Evolutionary conservation across 108 stramenopile species (phyloP), one percentile per base, ranked within the genome.

Genomic region (Cyclotella kingstonii): DNA sequence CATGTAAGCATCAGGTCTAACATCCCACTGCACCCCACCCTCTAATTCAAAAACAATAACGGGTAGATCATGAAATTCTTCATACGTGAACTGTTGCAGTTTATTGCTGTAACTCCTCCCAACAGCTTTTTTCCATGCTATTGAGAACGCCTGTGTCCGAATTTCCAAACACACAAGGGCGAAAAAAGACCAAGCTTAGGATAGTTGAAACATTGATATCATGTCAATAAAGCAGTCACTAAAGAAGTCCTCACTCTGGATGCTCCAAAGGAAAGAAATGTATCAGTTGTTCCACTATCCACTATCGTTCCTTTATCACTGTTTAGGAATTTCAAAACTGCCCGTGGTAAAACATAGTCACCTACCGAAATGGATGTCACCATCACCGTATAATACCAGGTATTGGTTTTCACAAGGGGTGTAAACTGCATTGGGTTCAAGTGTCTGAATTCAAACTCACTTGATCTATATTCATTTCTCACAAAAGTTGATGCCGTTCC

Each of bases 271-370:
- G 95, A 90, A 8, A 98, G 78, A 62, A 88, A 97, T 6, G 95
- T 94, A 75, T 98, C 98, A 10, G 98, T 98, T 4, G 98, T 98
- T 5, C 98, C 98, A 40, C 80, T 81, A 76, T 98, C 98, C 5
- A 98, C 77, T 54, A 98, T 95, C 18, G 86, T 94, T 23, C 95
- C 96, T 63, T 94, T 96, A 19, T 95, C 90, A 28, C 60, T 59
- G 40, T 85, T 81, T 52, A 93, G 63, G 46, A 41, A 65, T 30
- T 68, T 35, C 30, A 86, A 43, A 31, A 50, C 34, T 27, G 25
- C 36, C 1, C 60, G 12, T 26, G 63, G 61, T 8, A 79, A 36
- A 27, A 41, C 39, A 39, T 54, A 44, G n/a, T 39, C 31, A 0
- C 65, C 70, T 17, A 73, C 77, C 19, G 66, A 77, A 35, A 58